Base-by-base conservation (phyloP, 2,329 filamentous ascomycete genomes). In the Penicillium thymicola region DNA sequence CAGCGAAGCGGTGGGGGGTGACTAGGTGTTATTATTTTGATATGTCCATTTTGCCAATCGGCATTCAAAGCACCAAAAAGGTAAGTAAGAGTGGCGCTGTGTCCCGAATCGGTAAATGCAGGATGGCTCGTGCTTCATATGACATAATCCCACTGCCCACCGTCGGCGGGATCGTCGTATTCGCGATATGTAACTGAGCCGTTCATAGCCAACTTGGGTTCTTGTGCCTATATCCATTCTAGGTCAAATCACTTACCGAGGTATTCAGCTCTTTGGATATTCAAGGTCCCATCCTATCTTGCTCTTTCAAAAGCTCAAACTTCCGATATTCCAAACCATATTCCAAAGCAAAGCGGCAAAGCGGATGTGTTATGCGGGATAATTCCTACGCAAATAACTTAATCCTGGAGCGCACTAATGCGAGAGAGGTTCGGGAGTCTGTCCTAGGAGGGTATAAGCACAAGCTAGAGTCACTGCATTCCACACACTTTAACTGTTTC, bases 91-190 rank as follows among this genome's bases (percentile, higher is more conserved):
- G 53, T 45, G 48, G 48, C 48, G 42, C 18, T 32, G 13, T 46
- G 23, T 52, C 54, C 54, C 25, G 43, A 57, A 30, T 42, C n/a
- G 54, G 54, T 25, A 57, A 57, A 57, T 57, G 54, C 54, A 57
- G 50, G 34, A 43, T 55, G 54, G 54, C 54, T 52, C 50, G 50
- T 57, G 54, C 54, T 51, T 27, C 28, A 25, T 27, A 57, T 56
- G 54, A 56, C 54, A 51, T 55, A 55, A 55, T 27, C 34, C 34
- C 6, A 11, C 8, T 43, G 9, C 23, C 23, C 21, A 25, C 38
- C 4, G 8, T 11, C 13, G 14, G 40, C 21, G 21, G 38, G 38
- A 21, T 18, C 18, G 40, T 5, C 40, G 41, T n/a, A 9, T 43
- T n/a, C 41, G 41, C 13, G 38, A 41, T 16, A 41, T 41, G 21